Conservation (phyloP, 768 basidiomycete species). For the Russula abietina region DNA sequence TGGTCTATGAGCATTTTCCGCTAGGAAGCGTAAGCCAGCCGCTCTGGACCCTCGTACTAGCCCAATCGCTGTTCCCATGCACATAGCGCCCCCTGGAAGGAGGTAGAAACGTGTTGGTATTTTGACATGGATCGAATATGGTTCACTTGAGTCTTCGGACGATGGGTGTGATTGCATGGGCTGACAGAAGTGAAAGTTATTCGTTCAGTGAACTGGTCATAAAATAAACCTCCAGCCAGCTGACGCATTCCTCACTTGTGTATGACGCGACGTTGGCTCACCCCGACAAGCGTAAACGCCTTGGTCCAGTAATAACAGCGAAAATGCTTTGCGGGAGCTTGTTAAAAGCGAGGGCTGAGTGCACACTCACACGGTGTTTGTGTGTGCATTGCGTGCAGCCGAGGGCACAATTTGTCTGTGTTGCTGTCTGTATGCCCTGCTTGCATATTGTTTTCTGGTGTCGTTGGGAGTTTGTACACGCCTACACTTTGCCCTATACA, state of each 20-base stretch:
- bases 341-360: background rate
- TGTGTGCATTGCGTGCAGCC: slow-evolving; percentile 7
- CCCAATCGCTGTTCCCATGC: slow-evolving; percentile 64
- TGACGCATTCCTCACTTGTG: slow-evolving; percentile 1
- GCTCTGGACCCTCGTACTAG: slow-evolving; percentile 62
- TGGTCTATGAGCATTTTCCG: slow-evolving; percentile 87
- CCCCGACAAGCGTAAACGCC: background rate
- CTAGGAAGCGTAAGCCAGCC: slow-evolving; percentile 74
- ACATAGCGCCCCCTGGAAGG: slow-evolving; percentile 54
- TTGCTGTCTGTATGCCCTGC: slow-evolving; percentile 32
- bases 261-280: background rate
- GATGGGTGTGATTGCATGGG: slow-evolving; percentile 7
- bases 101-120: slow-evolving; percentile 55
- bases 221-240: background rate
- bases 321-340: background rate
- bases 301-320: background rate
- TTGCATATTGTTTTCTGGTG: slow-evolving; percentile 63
- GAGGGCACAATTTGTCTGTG: slow-evolving; percentile 32
- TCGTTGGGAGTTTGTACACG: slow-evolving; percentile 64
- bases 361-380: background rate
- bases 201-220: background rate
- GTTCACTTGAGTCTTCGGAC: slow-evolving; percentile 26
- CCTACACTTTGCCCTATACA: slow-evolving; percentile 55
- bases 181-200: background rate
- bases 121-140: slow-evolving; percentile 34